These are phyloP conservation scores for Biscogniauxia sp. DNA, from an alignment of 2,329 filamentous ascomycete species.

Conservation along the genomic window DNA sequence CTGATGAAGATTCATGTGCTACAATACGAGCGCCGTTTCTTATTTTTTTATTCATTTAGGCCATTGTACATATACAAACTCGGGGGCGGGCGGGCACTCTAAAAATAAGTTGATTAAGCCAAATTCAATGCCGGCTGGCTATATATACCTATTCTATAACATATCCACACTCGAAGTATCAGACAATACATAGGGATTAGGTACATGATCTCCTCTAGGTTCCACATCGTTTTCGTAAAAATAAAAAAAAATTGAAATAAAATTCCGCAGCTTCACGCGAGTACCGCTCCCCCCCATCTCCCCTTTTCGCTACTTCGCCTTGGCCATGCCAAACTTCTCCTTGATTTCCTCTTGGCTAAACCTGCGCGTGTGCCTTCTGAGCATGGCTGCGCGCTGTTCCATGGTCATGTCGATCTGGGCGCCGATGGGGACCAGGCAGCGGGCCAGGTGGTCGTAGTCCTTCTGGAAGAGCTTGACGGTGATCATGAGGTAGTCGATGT, in stretches of 20 bases:
- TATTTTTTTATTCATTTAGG: no score
- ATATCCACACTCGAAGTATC: no score
- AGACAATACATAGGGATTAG: no score
- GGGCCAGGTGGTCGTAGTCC: constrained; percentile 68
- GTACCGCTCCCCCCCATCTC: no score
- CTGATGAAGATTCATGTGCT: no score
- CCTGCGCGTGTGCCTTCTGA: constrained; percentile 61
- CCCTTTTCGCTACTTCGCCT: constrained; percentile 5
- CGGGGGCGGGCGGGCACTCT: no score
- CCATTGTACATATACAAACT: no score
- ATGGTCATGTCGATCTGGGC: constrained; percentile 65
- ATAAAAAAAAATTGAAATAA: neutral
- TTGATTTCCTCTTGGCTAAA: constrained; percentile 66
- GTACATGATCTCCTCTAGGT: neutral
- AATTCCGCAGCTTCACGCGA: no score
- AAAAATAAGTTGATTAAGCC: no score
- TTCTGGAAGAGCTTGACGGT: constrained; percentile 66
- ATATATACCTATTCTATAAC: no score
- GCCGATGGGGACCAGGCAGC: constrained; percentile 71
- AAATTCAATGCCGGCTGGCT: no score
- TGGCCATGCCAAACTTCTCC: constrained; percentile 46
- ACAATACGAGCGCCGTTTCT: no score
- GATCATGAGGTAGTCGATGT: constrained; percentile 79
- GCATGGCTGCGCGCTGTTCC: constrained; percentile 60
- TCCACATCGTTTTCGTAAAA: neutral